Conservation (phyloP, 495 filamentous ascomycete species). For the Penicillium silybi region DNA sequence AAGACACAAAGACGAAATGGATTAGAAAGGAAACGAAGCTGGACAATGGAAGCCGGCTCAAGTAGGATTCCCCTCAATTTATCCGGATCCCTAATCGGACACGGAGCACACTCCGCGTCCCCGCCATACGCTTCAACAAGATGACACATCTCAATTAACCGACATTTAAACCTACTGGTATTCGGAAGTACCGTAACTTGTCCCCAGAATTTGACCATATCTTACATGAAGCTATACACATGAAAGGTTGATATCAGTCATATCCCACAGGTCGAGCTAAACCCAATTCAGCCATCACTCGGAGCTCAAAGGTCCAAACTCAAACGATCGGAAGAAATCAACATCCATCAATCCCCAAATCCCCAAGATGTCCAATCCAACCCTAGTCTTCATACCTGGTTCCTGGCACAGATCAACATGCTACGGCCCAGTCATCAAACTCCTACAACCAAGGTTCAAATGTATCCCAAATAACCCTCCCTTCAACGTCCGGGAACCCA, state of each 20-base stretch:
- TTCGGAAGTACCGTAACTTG: background rate
- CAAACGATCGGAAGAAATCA: too few species aligned
- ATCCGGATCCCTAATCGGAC: constrained; percentile 17
- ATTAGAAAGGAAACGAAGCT: background rate
- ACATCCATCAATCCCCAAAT: too few species aligned
- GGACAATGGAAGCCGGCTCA: background rate
- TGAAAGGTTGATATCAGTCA: too few species aligned
- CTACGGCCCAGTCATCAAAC: constrained; percentile 35
- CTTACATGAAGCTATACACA: background rate
- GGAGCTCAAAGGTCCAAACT: too few species aligned
- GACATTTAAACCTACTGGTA: background rate
- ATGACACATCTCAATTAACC: background rate
- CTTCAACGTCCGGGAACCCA: constrained; percentile 34
- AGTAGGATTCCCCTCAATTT: background rate
- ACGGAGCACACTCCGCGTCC: constrained; percentile 20
- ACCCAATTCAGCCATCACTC: too few species aligned
- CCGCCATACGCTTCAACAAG: background rate
- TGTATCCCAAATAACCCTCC: constrained; percentile 30
- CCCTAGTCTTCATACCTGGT: constrained; percentile 46
- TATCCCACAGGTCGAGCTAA: too few species aligned
- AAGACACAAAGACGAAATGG: background rate
- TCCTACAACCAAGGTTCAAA: constrained; percentile 29
- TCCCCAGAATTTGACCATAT: background rate
- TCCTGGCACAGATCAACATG: constrained; percentile 43
- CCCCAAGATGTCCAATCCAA: constrained; percentile 17